Conservation (phyloP, 1,284 basidiomycete species). For the Quambalaria eucalypti region DNA sequence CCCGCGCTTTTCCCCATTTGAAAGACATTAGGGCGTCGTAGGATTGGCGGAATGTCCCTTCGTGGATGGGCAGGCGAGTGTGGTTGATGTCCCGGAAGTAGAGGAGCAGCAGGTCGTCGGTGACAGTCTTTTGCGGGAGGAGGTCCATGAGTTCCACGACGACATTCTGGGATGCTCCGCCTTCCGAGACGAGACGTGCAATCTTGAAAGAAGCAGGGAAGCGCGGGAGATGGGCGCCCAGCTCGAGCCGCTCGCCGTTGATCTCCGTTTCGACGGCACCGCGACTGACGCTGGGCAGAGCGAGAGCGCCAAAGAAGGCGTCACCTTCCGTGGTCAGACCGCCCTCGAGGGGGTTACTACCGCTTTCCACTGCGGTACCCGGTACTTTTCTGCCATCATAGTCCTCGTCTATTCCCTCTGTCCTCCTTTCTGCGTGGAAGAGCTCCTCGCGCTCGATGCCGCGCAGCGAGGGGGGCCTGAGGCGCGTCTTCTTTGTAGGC, state of each 20-base stretch:
- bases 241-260: slow-evolving; percentile 38
- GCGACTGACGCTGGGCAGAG: slow-evolving; percentile 37
- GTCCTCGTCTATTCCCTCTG: neutral
- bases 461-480: slow-evolving; percentile 18
- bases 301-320: slow-evolving; percentile 39
- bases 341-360: slow-evolving; percentile 24
- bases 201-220: slow-evolving; percentile 37
- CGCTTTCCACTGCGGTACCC: neutral
- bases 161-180: slow-evolving; percentile 34
- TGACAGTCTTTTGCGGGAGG: slow-evolving; percentile 25
- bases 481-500: neutral
- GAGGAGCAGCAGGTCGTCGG: slow-evolving; percentile 32
- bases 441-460: slow-evolving; percentile 39
- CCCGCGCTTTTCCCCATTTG: slow-evolving; percentile 26
- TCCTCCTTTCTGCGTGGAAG: slow-evolving; percentile 6
- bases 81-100: slow-evolving; percentile 59
- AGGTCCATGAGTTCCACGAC: slow-evolving; percentile 32
- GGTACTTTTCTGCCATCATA: slow-evolving; percentile 2
- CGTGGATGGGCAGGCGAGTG: slow-evolving; percentile 86
- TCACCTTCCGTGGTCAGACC: slow-evolving; percentile 36
- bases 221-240: slow-evolving; percentile 34
- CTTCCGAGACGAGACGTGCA: slow-evolving; percentile 37
- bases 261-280: slow-evolving; percentile 35
- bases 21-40: slow-evolving; percentile 67
- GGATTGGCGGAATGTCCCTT: slow-evolving; percentile 68